Evolutionary conservation across 2,329 filamentous ascomycete genomes (phyloP), one percentile per base, ranked within the genome.

Genomic region (Botrytis porri): DNA sequence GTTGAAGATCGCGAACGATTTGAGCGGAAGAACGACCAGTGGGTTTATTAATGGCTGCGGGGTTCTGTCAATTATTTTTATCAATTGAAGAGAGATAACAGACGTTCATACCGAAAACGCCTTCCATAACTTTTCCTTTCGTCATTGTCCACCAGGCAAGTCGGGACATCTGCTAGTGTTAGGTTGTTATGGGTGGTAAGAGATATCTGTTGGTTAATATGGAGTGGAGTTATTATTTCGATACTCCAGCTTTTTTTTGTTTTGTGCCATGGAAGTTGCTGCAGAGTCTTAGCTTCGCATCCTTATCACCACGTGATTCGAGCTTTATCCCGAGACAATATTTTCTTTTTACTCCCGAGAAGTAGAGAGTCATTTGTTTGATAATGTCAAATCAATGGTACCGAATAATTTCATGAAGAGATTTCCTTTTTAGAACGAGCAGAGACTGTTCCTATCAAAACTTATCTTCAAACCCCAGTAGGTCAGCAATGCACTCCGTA

Each of bases 11-110:
- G 81, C 95, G 94, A 77, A 99, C 89, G 54, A 97, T 92, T 82
- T 97, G 93, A 69, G 95, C 95, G 48, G 95, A 98, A 81, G 92
- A 94, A 79, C 95, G 89, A 79, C 91, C 92, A 79, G 90, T 86
- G 41, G 96, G 96, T 84, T 99, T 99, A 84, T 97, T 94, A 83
- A 99, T 92, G 82, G 93, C 95, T 97, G 20, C 54, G 65, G n/a
- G 29, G 60, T 75, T 70, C 73, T 45, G 22, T 73, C 48, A 74
- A 64, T 61, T 61, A n/a, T 70, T 64, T 39, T 57, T 43, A 22
- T 12, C 67, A 48, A 22, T 57, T 73, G 45, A 41, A 37, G 37
- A 51, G 6, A 22, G 20, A 29, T 62, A 39, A 41, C 22, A 57
- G 32, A 20, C 2, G 25, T 69, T 80, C 81, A 77, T 84, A 89